Base-by-base conservation (phyloP, 2,329 filamentous ascomycete species). In the Scortechinia acanthostroma region DNA sequence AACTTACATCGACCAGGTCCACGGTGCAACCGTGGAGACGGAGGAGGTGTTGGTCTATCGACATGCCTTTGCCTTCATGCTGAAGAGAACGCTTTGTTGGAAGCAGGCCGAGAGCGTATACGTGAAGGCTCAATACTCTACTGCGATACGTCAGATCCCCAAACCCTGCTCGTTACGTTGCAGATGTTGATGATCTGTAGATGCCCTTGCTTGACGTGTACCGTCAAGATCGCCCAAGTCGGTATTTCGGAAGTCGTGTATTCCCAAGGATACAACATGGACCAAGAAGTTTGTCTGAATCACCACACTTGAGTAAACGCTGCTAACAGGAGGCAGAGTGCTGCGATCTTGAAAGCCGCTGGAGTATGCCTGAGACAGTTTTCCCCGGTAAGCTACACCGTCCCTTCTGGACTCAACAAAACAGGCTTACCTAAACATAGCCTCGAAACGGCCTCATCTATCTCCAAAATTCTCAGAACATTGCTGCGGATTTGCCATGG, bases 191-290 rank as follows among this genome's bases (percentile, higher is more conserved):
- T 37, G 21, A 33, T 35, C 40, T 43, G 42, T 46, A 76, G 72
- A 1, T 83, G 80, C 53, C 80, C 80, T 3, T 84, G 80, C 52
- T 63, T 84, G 57, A 84, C 80, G 1, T 84, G 80, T 55, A 80
- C 74, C 40, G 78, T 83, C 53, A 84, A 84, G 57, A 83, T 84
- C 51, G 73, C 78, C 1, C 80, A 84, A 56, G 77, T 83, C 4
- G 80, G 80, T 2, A 83, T 84, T 45, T 74, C 73, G 16, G 79
- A 83, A 58, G 80, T 84, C 17, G 79, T 84, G 4, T 84, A 80
- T 52, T 80, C 74, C 46, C 73, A 80, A 55, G 69, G 74, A 17
- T 84, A 84, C 53, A 74, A 79, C 51, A 80, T 84, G 66, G 80
- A 84, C 49, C 68, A 64, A 21, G 66, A 73, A 49, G 70, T 74